A percentile compares a stretch with the other conserved stretches of the same genome.
Evolutionary conservation across 345 rosid genomes (phyloP).

Genomic region (Camelina sativa): DNA sequence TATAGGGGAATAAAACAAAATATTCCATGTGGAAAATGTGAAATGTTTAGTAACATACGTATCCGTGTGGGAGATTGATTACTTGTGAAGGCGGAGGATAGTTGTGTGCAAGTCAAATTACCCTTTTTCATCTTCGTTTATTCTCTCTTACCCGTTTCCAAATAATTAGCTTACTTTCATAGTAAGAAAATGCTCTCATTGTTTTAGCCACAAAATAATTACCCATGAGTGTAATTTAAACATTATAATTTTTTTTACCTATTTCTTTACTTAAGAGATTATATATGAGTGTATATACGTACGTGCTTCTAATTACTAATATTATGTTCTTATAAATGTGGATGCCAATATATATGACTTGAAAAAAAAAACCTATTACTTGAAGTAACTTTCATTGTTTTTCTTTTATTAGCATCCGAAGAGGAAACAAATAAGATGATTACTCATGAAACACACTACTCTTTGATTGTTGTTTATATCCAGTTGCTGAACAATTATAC

Average conservation of each 20-base stretch:
- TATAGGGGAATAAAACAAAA: neutral
- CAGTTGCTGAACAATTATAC: too few relatives aligned
- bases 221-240: neutral
- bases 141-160: constrained; percentile 33
- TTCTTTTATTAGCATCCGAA: too few relatives aligned
- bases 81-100: constrained; percentile 28
- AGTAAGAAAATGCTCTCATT: neutral
- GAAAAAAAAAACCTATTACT: too few relatives aligned
- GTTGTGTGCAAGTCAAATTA: constrained; percentile 33
- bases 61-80: constrained; percentile 40
- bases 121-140: constrained; percentile 23
- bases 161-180: neutral
- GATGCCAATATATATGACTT: too few relatives aligned
- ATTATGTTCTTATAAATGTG: too few relatives aligned
- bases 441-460: too few relatives aligned
- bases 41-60: constrained; percentile 23
- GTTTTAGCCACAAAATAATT: neutral
- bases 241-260: too few relatives aligned
- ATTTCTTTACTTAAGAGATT: neutral
- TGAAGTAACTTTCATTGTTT: too few relatives aligned
- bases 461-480: too few relatives aligned
- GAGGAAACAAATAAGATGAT: too few relatives aligned
- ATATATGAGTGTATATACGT: too few relatives aligned
- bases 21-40: neutral
- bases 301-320: too few relatives aligned